Evolutionary conservation across 805 yeast species (phyloP), one percentile per base, ranked within the genome.

Genomic region (Saccharomycopsis sp.): DNA sequence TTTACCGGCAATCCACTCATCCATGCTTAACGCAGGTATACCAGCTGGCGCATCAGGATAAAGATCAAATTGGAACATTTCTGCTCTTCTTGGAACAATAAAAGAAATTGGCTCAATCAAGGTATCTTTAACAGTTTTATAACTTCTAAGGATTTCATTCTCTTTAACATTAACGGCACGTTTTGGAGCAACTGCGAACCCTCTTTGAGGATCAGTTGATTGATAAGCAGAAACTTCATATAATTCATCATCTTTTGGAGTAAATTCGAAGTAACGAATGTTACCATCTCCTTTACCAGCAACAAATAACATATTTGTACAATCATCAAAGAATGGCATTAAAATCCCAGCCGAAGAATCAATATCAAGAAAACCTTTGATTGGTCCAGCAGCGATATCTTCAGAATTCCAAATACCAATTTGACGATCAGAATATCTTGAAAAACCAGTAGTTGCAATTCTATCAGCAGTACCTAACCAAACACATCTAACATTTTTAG

Each of bases 271-370:
- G 63, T 89, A 89, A 55, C 96, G 83, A 53, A 92, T 85, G 59
- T 89, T 92, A 52, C 97, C 97, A 60, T 92, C 98, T 59, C 96
- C 96, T 61, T 92, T 89, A 51, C 98, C 99, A 25, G 95, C 97
- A 46, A 92, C 65, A 55, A 81, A 92, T 45, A 92, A 67, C 44
- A 88, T 74, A 41, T 78, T 74, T 34, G 83, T 87, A 27, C 82
- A 72, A 21, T 75, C 82, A 57, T 92, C 99, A 56, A 64, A 92
- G 53, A 82, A 74, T 21, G 98, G 98, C 73, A 92, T 82, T 59
- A 88, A 65, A 31, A 92, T 83, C 52, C 99, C 98, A 2, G 96
- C 82, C 3, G 94, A 80, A 19, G 94, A 74, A 57, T 94, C 98
- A 36, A 92, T 71, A 31, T 79, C 74, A 54, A 80, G 70, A 58